A percentile compares a stretch with the other conserved stretches of the same genome.
phyloP scores from a whole-genome alignment of 441 rosid genomes.

The Euphorbia schlechtendalii region DNA sequence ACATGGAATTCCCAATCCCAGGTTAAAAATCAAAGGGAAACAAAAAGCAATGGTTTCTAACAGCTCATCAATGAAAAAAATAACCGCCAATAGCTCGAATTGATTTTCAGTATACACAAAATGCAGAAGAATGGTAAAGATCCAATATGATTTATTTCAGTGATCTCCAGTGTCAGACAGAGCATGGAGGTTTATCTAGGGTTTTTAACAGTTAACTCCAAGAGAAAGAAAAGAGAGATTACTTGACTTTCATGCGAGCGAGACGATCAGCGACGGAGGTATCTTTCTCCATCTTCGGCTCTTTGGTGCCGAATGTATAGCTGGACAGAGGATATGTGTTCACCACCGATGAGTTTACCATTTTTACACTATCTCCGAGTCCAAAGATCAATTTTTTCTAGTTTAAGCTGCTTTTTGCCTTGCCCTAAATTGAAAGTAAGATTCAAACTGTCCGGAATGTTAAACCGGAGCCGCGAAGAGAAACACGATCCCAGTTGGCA shows the following conservation, averaged over 20 bases:
- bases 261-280: slow-evolving; percentile 98
- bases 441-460: no score
- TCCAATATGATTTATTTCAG: background rate
- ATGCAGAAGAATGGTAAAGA: background rate
- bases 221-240: background rate
- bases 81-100: background rate
- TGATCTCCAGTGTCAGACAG: no score
- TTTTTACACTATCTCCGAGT: slow-evolving; percentile 19
- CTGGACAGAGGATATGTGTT: slow-evolving; percentile 90
- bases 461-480: no score
- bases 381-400: background rate
- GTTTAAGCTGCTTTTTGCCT: no score
- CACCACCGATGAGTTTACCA: slow-evolving; percentile 82
- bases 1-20: background rate
- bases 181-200: slow-evolving; percentile 42
- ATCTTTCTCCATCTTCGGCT: slow-evolving; percentile 97
- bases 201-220: slow-evolving; percentile 12
- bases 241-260: slow-evolving; percentile 86
- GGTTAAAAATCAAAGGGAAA: background rate
- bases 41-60: slow-evolving; percentile 9
- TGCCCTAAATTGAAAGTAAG: no score
- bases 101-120: background rate
- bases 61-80: background rate
- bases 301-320: slow-evolving; percentile 95
- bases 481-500: no score